Base-by-base conservation (phyloP, 2,329 filamentous ascomycete species). In the Penicillium paneum region DNA sequence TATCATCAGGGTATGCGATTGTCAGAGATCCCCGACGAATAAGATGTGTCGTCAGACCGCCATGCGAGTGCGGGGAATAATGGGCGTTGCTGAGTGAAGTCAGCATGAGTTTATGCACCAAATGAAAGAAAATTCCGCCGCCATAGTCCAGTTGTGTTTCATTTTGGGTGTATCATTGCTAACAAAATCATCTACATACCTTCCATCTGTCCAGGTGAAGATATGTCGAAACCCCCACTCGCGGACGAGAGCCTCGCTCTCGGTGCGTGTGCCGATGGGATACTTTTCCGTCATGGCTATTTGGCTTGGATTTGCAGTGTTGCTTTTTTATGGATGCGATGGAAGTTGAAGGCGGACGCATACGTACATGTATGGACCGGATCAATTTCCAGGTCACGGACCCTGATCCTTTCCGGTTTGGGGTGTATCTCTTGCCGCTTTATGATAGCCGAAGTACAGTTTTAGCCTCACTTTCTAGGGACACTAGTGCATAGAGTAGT, bases 121-220 rank as follows among this genome's bases (percentile, higher is more conserved):
- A 8, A n/a, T 10, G 21, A 41, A 5, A 38, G 5, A 17, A 17
- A 1, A 3, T 21, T 7, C n/a, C 21, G 28, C 28, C 11, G 15
- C 8, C 1, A 11, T 13, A 12, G 32, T n/a, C 15, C 28, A 44
- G n/a, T 21, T 8, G 4, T n/a, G 13, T 24, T 13, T 7, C 8
- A 44, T 24, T 32, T 24, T 44, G 1, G 29, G 5, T 32, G 29
- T 32, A n/a, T 32, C 29, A 21, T 15, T 5, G 31, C 3, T 3
- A 29, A 7, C 17, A 19, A 21, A 21, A 19, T 11, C 12, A 32
- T 19, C 26, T 29, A 55, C 57, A 34, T 74, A 83, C 81, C 81
- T 79, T 45, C 78, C 71, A 67, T 86, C 83, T 1, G 77, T 78
- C 83, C 83, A 86, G 4, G 83, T 85, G 62, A 85, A 86, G 61